Percentiles rank a stretch among this genome's conserved stretches.
Conservation (phyloP, 495 filamentous ascomycete species). For the Xylaria palmicola region DNA sequence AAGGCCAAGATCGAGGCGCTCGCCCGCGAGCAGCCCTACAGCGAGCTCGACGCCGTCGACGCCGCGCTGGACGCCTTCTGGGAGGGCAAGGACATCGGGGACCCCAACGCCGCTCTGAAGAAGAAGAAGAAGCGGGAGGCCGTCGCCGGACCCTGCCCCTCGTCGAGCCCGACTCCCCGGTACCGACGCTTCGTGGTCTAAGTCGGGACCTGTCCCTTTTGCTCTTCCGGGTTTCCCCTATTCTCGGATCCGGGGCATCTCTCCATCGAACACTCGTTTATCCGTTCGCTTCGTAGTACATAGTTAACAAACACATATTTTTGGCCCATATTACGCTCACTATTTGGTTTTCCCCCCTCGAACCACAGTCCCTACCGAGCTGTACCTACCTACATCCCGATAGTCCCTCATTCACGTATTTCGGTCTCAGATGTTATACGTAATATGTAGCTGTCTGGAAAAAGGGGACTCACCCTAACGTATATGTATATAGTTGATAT, state of each 20-base stretch:
- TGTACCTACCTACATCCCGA: not conserved
- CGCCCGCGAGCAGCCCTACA: constrained; percentile 16
- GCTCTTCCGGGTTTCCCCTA: no score
- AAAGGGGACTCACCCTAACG: not conserved
- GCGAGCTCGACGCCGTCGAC: constrained; percentile 13
- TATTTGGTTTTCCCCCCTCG: not conserved
- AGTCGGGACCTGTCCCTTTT: not conserved
- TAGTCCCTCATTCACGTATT: not conserved
- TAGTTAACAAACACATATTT: not conserved
- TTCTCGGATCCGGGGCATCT: not conserved
- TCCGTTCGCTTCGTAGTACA: not conserved
- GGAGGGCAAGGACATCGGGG: constrained; percentile 12
- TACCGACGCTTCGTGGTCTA: constrained; percentile 12
- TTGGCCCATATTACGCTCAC: not conserved
- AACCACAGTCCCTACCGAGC: not conserved
- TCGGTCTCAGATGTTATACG: not conserved
- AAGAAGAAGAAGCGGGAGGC: constrained; percentile 13
- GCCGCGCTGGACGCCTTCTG: constrained; percentile 13
- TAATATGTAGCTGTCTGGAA: not conserved
- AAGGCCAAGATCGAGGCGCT: constrained; percentile 11
- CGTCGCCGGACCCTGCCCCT: not conserved
- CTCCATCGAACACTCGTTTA: not conserved
- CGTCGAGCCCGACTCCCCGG: constrained; percentile 1
- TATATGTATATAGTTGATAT: constrained; percentile 7
- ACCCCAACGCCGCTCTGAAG: constrained; percentile 10